Evolutionary conservation across 2,329 filamentous ascomycete genomes (phyloP).

Genomic region (Rhinocladiella mackenziei): DNA sequence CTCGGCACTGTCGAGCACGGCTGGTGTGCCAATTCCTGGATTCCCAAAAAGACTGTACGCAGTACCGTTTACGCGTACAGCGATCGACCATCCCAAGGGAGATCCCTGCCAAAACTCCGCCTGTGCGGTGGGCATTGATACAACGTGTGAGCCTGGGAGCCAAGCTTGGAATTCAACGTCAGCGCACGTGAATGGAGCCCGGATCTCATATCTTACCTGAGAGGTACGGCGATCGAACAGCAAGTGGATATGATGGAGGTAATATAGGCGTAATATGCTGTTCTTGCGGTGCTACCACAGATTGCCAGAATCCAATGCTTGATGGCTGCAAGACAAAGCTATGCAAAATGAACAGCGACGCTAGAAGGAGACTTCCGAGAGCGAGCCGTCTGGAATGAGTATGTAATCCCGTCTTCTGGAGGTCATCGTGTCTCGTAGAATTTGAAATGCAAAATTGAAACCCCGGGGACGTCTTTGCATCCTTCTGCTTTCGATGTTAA

Average conservation of each 20-base stretch:
- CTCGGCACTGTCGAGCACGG: slow-evolving; percentile 34
- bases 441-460: background rate
- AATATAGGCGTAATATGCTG: slow-evolving; percentile 26
- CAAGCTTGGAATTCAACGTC: slow-evolving; percentile 31
- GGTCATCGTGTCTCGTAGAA: background rate
- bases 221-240: slow-evolving; percentile 43
- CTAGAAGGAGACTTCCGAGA: slow-evolving; percentile 3
- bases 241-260: slow-evolving; percentile 44
- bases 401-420: background rate
- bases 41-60: slow-evolving; percentile 40
- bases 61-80: slow-evolving; percentile 41
- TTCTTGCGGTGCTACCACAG: background rate
- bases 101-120: slow-evolving; percentile 45
- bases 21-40: slow-evolving; percentile 33
- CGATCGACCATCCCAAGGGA: slow-evolving; percentile 41
- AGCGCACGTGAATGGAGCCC: slow-evolving; percentile 1
- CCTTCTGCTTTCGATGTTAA: background rate
- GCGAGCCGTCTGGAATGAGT: background rate
- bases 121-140: slow-evolving; percentile 37
- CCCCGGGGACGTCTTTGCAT: background rate
- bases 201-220: slow-evolving; percentile 29
- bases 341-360: slow-evolving; percentile 1
- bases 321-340: slow-evolving; percentile 1
- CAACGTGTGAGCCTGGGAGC: slow-evolving; percentile 41
- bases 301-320: background rate